These are phyloP conservation scores for Lactarius tabidus DNA, from an alignment of 768 basidiomycete genomes.

Conservation along the genomic window DNA sequence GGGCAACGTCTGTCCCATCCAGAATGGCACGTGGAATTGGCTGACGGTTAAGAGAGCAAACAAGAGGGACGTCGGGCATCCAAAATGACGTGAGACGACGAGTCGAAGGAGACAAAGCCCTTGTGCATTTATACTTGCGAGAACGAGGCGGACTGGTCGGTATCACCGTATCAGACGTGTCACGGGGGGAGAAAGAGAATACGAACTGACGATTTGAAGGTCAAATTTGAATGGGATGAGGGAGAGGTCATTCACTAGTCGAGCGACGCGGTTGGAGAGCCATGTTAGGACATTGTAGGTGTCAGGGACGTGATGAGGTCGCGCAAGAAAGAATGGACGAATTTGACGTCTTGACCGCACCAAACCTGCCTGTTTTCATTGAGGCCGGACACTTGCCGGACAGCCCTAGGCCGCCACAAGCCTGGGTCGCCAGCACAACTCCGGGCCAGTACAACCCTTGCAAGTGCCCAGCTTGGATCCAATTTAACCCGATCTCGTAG, in stretches of 20 bases:
- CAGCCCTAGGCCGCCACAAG: too few species aligned
- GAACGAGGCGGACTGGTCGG: constrained; percentile 42
- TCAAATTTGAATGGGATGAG: constrained; percentile 54
- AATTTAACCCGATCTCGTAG: too few species aligned
- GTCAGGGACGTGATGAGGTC: constrained; percentile 73
- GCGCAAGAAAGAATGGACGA: too few species aligned
- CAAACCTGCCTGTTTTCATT: too few species aligned
- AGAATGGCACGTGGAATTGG: constrained; percentile 91
- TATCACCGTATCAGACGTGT: background rate
- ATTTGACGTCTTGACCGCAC: too few species aligned
- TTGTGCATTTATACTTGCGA: constrained; percentile 59
- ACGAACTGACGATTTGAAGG: constrained; percentile 66
- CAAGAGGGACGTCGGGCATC: constrained; percentile 48
- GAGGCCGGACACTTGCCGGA: too few species aligned
- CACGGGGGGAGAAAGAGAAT: background rate
- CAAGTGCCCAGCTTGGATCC: too few species aligned
- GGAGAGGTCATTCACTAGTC: constrained; percentile 40
- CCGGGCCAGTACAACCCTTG: too few species aligned
- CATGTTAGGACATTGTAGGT: constrained; percentile 63
- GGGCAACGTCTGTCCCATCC: constrained; percentile 89
- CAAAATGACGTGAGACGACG: constrained; percentile 63
- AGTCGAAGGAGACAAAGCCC: constrained; percentile 61
- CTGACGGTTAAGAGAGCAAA: constrained; percentile 67
- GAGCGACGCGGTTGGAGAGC: constrained; percentile 49
- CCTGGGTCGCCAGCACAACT: too few species aligned